phyloP scores from a whole-genome alignment of 306 rosid genomes.

The Gastrolobium bilobum region DNA sequence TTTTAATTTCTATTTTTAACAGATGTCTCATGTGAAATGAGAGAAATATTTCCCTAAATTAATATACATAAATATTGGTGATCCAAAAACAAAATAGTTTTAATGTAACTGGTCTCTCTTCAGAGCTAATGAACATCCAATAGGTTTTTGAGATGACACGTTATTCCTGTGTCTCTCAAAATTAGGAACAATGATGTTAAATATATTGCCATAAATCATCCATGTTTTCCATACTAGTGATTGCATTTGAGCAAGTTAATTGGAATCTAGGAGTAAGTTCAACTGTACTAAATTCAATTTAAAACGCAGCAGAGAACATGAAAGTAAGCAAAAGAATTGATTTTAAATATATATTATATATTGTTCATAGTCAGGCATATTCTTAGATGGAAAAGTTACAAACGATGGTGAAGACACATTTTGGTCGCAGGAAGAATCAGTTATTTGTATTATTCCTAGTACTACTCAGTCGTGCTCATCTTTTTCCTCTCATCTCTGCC shows the following conservation, averaged over 20 bases:
- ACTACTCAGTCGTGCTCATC: neutral
- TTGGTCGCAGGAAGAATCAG: slow-evolving; percentile 54
- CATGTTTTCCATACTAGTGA: slow-evolving; percentile 9
- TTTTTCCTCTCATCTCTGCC: neutral
- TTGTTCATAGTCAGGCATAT: slow-evolving; percentile 55
- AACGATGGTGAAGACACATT: slow-evolving; percentile 65
- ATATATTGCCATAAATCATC: neutral
- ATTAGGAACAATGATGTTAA: neutral
- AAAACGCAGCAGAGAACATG: neutral
- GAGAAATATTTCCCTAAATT: no score
- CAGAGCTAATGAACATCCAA: neutral
- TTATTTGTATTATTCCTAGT: slow-evolving; percentile 14
- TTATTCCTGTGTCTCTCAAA: neutral
- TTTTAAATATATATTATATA: no score
- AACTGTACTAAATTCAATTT: neutral
- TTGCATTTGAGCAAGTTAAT: neutral
- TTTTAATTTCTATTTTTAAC: no score
- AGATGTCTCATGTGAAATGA: no score
- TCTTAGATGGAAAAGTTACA: slow-evolving; percentile 61
- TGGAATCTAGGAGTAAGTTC: neutral
- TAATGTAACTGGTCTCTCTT: neutral
- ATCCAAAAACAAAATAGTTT: neutral
- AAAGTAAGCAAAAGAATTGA: neutral
- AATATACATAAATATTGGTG: neutral
- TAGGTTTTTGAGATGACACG: neutral